Evolutionary conservation across 805 yeast genomes (phyloP).

Genomic region (Tetrapisispora taiwanensis): DNA sequence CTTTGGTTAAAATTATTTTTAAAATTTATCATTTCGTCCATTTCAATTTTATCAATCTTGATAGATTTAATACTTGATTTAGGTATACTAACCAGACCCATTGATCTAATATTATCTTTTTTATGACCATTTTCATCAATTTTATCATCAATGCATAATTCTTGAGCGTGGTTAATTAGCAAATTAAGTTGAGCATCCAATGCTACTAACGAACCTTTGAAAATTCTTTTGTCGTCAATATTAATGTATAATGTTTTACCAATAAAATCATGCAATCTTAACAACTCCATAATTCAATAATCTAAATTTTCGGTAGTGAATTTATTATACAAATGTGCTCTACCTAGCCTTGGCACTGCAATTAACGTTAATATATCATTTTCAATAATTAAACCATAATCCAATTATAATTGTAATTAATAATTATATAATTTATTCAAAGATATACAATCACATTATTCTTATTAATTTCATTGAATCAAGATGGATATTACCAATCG

Average conservation of each 20-base stretch:
- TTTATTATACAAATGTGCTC: too few relatives aligned
- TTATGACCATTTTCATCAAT: not conserved
- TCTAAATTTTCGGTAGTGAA: not conserved
- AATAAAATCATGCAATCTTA: conserved; percentile 19
- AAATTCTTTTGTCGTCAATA: conserved; percentile 27
- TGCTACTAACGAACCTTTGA: conserved; percentile 34
- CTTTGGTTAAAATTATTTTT: conserved; percentile 8
- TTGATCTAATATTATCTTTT: conserved; percentile 24
- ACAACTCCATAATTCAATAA: conserved; percentile 7
- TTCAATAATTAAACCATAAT: too few relatives aligned
- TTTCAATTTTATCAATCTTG: conserved; percentile 17
- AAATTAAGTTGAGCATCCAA: conserved; percentile 36
- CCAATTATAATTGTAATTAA: too few relatives aligned
- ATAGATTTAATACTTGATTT: conserved; percentile 28
- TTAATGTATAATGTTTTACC: conserved; percentile 30
- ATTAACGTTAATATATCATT: too few relatives aligned
- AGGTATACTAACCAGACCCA: conserved; percentile 50
- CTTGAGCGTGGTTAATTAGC: conserved; percentile 33
- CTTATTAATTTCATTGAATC: too few relatives aligned
- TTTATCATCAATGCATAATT: conserved; percentile 7
- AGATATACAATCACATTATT: too few relatives aligned
- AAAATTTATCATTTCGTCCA: conserved; percentile 11
- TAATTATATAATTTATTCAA: too few relatives aligned
- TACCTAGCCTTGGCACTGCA: too few relatives aligned
- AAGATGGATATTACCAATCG: too few relatives aligned